Base-by-base conservation (phyloP, 805 yeast genomes). In the Saccharomyces kudriavzevii region DNA sequence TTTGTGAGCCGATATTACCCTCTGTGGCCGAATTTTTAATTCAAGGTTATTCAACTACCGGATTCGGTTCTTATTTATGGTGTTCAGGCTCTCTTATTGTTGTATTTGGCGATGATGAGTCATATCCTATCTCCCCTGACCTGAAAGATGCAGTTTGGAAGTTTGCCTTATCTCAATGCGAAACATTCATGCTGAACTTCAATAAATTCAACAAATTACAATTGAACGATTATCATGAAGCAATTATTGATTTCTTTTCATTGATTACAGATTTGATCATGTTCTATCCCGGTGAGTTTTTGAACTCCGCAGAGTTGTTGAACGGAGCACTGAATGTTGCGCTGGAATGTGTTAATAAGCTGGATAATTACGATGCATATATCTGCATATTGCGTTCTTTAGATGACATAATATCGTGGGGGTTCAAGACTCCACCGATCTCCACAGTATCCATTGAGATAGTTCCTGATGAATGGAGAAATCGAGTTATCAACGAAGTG, bases 31-130 rank as follows among this genome's bases (percentile, higher is more conserved):
- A 78, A 52, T 70, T 84, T 49, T 75, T 90, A 52, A 84, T 81
- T 22, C 76, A 77, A 40, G 94, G 95, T 1, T 91, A 89, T 71
- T 77, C 82, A 47, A 71, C 72, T 27, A 85, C 85, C 22, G 79
- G 82, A 35, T 80, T 73, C 62, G 97, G 97, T 3, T 88, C 96
- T 66, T 90, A 85, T 65, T 71, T 91, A 53, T 91, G 96, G 94
- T 92, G 88, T 13, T 84, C 96, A 2, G 97, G 97, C 8, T 77
- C 86, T 9, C 73, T 90, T 27, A 81, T 87, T 51, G 81, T 87
- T 53, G 92, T 88, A 56, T 91, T 77, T 68, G 82, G 84, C 29
- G 76, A 77, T 59, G 85, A 83, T 58, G 76, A 67, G 8, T 64
- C 68, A 6, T 60, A 58, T 35, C 70, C 71, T 4, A 60, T 69